Percentiles rank a stretch among this genome's conserved stretches.
phyloP scores from a whole-genome alignment of 192 early-diverging fungal species.

The Coemansia sp. region DNA sequence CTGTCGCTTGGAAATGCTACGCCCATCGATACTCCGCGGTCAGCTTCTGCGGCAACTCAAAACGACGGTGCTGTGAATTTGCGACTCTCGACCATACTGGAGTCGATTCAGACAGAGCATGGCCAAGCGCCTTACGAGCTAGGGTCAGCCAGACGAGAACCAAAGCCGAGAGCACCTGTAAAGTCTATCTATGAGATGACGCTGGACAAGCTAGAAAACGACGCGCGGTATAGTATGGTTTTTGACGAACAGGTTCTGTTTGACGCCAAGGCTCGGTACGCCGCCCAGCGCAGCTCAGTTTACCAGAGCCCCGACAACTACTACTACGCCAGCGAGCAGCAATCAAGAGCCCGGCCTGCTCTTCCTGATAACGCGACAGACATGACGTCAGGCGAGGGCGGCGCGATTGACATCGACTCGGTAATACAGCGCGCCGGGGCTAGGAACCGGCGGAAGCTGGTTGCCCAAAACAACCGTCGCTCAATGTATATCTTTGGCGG shows the following conservation, averaged over 20 bases:
- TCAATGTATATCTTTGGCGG: slow-evolving; percentile 40
- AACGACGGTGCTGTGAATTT: neutral
- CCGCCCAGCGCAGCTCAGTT: slow-evolving; percentile 46
- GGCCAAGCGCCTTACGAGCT: neutral
- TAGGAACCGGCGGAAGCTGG: slow-evolving; percentile 37
- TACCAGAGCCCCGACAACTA: slow-evolving; percentile 38
- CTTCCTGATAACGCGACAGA: neutral
- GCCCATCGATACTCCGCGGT: slow-evolving; percentile 6
- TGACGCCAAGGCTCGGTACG: slow-evolving; percentile 46
- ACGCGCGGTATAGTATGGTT: slow-evolving; percentile 32
- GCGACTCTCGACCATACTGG: slow-evolving; percentile 43
- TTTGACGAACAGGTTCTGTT: slow-evolving; percentile 46
- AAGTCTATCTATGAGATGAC: slow-evolving; percentile 47
- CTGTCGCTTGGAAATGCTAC: slow-evolving; percentile 20
- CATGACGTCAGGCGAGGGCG: slow-evolving; percentile 1
- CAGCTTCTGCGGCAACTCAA: neutral
- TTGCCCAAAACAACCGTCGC: slow-evolving; percentile 51
- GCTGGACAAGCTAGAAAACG: slow-evolving; percentile 49
- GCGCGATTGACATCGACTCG: slow-evolving; percentile 29
- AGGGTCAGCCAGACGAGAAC: neutral
- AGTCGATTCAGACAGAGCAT: slow-evolving; percentile 17
- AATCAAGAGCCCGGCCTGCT: neutral
- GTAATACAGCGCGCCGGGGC: slow-evolving; percentile 33
- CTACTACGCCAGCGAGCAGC: slow-evolving; percentile 1
- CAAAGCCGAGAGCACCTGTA: slow-evolving; percentile 7